Base-by-base conservation (phyloP, 148 eudicot genomes). In the Amaranthus hypochondriacus region DNA sequence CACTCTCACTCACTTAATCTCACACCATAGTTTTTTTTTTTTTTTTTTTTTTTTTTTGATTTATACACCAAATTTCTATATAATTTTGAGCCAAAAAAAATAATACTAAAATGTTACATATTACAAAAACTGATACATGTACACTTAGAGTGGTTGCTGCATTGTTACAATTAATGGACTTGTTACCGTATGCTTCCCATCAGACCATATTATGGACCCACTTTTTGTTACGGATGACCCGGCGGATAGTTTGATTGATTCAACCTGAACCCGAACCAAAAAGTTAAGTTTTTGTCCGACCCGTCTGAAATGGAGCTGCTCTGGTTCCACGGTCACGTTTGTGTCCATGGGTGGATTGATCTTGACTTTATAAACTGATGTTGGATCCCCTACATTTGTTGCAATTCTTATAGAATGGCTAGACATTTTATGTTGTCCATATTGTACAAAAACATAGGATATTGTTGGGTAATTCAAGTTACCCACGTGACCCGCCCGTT, bases 391-490 rank as follows among this genome's bases (percentile, higher is more conserved):
- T 0, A 95, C 98, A 51, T 95, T 95, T 0, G 97, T 95, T 28
- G 87, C 98, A 0, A 81, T 82, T 66, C 98, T 66, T 0, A 92
- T 88, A 21, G 92, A 90, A 70, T 92, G 97, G 6, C 90, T 88
- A 1, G 97, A 86, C 92, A 92, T 84, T 58, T 82, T 84, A 12
- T 73, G 83, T 73, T 84, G 69, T 11, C 97, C 98, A 52, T 89
- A 90, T 66, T 88, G 92, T 65, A 87, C 93, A 50, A 95, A 95
- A 15, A 95, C 92, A 0, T 79, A 89, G 1, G 93, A 73, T 56
- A 95, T 7, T 1, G 98, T 80, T 0, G 98, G 98, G 84, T 92
- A 92, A 56, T 95, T 95, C 75, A 95, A 76, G 66, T 95, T 95
- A 47, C 97, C 98, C 10, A 85, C 63, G 60, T 92, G 97, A 5